phyloP scores from a whole-genome alignment of 768 basidiomycete species.

The Amanita pseudoporphyria region DNA sequence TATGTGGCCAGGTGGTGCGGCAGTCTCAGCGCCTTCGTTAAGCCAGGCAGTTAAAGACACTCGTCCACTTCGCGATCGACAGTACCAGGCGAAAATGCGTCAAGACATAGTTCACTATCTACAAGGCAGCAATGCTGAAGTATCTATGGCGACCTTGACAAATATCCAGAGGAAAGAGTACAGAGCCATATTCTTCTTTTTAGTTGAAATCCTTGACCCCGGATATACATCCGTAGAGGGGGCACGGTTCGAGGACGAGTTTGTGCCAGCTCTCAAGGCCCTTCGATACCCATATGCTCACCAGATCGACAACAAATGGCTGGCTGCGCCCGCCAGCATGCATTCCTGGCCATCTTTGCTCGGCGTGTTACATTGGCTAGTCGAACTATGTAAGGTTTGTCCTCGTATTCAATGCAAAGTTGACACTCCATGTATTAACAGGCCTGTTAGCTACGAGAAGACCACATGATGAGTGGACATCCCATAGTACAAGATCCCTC shows the following conservation, averaged over 20 bases:
- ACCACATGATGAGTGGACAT: constrained; percentile 53
- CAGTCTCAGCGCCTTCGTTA: constrained; percentile 30
- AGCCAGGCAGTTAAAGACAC: constrained; percentile 60
- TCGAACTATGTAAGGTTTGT: constrained; percentile 71
- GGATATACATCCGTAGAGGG: constrained; percentile 43
- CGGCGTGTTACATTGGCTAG: constrained; percentile 89
- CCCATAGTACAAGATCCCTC: constrained; percentile 56
- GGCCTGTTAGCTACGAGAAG: constrained; percentile 22
- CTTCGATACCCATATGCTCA: constrained; percentile 76
- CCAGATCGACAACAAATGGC: constrained; percentile 75
- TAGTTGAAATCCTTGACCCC: constrained; percentile 66
- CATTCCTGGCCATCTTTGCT: constrained; percentile 89
- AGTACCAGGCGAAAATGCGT: constrained; percentile 67
- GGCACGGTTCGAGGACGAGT: constrained; percentile 70
- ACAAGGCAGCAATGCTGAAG: constrained; percentile 52
- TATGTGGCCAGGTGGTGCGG: constrained; percentile 51
- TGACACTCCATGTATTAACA: constrained; percentile 17
- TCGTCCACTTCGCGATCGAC: constrained; percentile 67
- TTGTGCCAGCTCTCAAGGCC: constrained; percentile 63
- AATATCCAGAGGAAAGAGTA: constrained; percentile 86
- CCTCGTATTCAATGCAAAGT: not conserved
- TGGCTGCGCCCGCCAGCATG: constrained; percentile 81
- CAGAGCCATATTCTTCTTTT: constrained; percentile 71
- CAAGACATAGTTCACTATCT: constrained; percentile 72
- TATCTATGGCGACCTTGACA: constrained; percentile 55